A percentile compares a stretch with the other conserved stretches of the same genome.
Evolutionary conservation across 805 yeast genomes (phyloP).

Genomic region (Saturnispora besseyi): DNA sequence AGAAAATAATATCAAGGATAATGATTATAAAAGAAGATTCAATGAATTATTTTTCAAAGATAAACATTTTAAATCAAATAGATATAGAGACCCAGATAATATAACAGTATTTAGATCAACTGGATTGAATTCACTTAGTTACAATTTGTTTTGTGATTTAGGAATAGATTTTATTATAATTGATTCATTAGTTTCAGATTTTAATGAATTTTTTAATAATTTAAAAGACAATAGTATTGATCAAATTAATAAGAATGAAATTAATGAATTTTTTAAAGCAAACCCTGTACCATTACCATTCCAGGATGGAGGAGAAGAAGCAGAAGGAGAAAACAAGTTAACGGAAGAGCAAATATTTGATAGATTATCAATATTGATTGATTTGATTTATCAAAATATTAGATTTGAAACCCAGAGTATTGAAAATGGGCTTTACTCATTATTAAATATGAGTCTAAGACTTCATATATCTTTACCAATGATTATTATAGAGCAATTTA

Average conservation of each 20-base stretch:
- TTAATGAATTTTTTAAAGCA: conserved; percentile 5
- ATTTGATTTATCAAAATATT: conserved; percentile 7
- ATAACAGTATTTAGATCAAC: conserved; percentile 4
- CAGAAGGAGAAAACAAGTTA: background rate
- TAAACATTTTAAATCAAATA: background rate
- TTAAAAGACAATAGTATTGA: background rate
- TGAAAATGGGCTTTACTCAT: background rate
- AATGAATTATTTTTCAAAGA: background rate
- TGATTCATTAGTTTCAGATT: conserved; percentile 5
- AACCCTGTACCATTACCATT: conserved; percentile 11
- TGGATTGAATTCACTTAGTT: background rate
- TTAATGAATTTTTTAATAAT: background rate
- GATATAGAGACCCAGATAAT: conserved; percentile 9
- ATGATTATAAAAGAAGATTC: background rate
- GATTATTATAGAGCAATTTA: background rate
- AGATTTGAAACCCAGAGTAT: background rate
- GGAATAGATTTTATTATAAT: conserved; percentile 10
- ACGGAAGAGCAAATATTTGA: conserved; percentile 10
- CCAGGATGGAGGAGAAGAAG: background rate
- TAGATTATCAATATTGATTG: conserved; percentile 11
- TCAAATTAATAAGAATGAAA: conserved; percentile 2
- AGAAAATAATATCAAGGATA: background rate
- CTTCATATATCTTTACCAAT: background rate
- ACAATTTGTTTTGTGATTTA: background rate
- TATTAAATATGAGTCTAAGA: background rate